phyloP scores from a whole-genome alignment of 2,329 filamentous ascomycete species.

The Paraphoma chrysanthemicola region DNA sequence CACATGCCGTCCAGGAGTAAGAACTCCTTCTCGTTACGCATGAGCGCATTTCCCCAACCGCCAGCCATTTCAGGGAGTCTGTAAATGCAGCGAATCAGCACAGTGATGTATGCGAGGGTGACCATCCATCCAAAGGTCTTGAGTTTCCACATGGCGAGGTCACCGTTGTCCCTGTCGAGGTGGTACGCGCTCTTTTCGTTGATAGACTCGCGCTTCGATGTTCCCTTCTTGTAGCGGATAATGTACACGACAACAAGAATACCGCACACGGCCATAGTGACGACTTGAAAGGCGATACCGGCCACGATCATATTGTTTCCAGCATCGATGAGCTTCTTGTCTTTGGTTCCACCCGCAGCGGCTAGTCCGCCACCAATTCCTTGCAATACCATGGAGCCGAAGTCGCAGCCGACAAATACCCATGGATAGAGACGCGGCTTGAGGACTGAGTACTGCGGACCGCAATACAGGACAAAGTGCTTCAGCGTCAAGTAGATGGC shows the following conservation, averaged over 20 bases:
- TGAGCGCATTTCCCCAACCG: constrained; percentile 53
- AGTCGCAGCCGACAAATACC: constrained; percentile 65
- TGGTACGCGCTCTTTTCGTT: constrained; percentile 34
- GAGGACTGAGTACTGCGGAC: constrained; percentile 50
- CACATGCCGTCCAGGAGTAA: constrained; percentile 56
- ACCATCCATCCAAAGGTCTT: constrained; percentile 36
- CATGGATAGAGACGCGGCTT: constrained; percentile 57
- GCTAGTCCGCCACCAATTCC: constrained; percentile 64
- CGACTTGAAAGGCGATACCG: constrained; percentile 63
- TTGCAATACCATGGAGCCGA: constrained; percentile 63
- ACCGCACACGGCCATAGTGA: constrained; percentile 57
- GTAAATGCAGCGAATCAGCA: constrained; percentile 56
- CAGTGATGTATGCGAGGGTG: constrained; percentile 48
- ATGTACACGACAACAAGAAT: constrained; percentile 45
- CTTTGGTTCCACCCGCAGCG: constrained; percentile 43
- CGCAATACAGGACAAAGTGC: constrained; percentile 54
- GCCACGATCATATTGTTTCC: constrained; percentile 64
- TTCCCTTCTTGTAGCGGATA: constrained; percentile 28
- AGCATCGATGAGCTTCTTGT: constrained; percentile 42
- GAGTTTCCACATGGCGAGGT: constrained; percentile 19
- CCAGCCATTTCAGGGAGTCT: constrained; percentile 55
- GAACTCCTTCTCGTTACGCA: constrained; percentile 55
- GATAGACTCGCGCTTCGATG: constrained; percentile 3
- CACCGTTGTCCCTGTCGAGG: constrained; percentile 28
- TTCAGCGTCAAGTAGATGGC: constrained; percentile 57